A percentile compares a stretch with the other conserved stretches of the same genome.
Conservation (phyloP, 352 stramenopile genomes). For the Globisporangium camurandrum region DNA sequence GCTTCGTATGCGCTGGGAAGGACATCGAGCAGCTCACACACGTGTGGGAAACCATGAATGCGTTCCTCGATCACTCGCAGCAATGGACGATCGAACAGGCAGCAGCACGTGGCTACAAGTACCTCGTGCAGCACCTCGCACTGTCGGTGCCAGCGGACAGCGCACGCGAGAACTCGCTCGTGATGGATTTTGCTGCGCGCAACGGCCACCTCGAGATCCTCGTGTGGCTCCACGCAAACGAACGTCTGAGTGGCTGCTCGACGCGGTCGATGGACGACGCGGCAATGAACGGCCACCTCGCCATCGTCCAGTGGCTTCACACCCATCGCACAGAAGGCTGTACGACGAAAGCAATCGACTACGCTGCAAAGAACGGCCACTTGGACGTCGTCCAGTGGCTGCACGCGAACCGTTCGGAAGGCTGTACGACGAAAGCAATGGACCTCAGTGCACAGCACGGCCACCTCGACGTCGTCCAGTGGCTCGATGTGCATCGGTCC, state of each 20-base stretch:
- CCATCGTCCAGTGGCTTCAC: conserved; percentile 56
- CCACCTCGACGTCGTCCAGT: conserved; percentile 49
- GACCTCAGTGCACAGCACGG: conserved; percentile 57
- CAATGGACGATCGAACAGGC: conserved; percentile 58
- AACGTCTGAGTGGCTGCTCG: conserved; percentile 40
- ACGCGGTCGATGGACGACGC: conserved; percentile 50
- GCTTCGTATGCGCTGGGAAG: conserved; percentile 32
- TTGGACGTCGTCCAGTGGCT: conserved; percentile 54
- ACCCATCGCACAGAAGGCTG: conserved; percentile 44
- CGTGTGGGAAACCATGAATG: conserved; percentile 36
- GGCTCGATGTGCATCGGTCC: conserved; percentile 52
- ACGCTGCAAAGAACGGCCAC: conserved; percentile 47
- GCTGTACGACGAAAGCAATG: conserved; percentile 53
- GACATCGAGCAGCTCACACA: conserved; percentile 49
- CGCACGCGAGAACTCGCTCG: conserved; percentile 32
- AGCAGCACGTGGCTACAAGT: conserved; percentile 49
- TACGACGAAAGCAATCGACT: conserved; percentile 59
- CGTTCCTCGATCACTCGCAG: conserved; percentile 46
- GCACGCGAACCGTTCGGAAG: conserved; percentile 28
- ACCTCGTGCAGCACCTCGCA: conserved; percentile 60
- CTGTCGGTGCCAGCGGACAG: conserved; percentile 17
- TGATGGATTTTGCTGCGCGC: conserved; percentile 67
- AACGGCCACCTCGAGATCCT: conserved; percentile 69
- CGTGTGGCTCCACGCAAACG: conserved; percentile 38
- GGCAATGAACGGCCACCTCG: conserved; percentile 43